Evolutionary conservation across 1,284 basidiomycete species (phyloP), one percentile per base, ranked within the genome.

Genomic region (Melampsora americana): DNA sequence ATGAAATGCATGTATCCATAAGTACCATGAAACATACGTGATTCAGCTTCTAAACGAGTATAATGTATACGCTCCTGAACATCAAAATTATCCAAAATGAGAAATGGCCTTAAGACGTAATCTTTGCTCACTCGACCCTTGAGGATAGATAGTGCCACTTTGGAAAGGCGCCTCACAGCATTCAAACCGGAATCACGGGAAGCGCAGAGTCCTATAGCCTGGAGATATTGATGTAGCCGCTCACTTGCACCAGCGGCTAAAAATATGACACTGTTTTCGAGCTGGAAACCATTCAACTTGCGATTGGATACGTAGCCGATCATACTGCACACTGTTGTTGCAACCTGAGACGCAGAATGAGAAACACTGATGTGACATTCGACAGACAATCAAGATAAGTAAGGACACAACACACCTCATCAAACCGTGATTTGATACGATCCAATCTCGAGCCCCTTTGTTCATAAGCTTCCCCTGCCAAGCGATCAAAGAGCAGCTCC

Each of bases 41-140:
- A 60, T 20, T 12, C 11, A 7, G 28, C 42, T 28, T 44, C 60
- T 39, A 71, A n/a, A 5, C 44, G 23, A 44, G 59, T 60, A 3
- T 35, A 32, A 30, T 71, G 69, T 12, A 48, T 53, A 16, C 16
- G 46, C 35, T 71, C 30, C n/a, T 62, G 69, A n/a, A 71, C 48
- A 60, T 64, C 60, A 16, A 71, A 46, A 39, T 71, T 71, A 39
- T 71, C 60, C 12, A 71, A 61, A 18, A 53, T 44, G 7, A 71
- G 46, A 23, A 44, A 50, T 28, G 59, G 69, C 14, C n/a, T 1
- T 56, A 56, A 9, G 7, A 2, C 5, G 14, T 23, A 56, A 1
- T 56, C 18, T 20, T 4, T 20, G 11, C 12, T n/a, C 2, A 71
- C 35, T 16, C 2, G 50, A 46, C 64, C 44, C 50, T 71, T n/a